These are phyloP conservation scores for Termitomyces titanicus DNA, from an alignment of 768 basidiomycete species.

Conservation along the genomic window DNA sequence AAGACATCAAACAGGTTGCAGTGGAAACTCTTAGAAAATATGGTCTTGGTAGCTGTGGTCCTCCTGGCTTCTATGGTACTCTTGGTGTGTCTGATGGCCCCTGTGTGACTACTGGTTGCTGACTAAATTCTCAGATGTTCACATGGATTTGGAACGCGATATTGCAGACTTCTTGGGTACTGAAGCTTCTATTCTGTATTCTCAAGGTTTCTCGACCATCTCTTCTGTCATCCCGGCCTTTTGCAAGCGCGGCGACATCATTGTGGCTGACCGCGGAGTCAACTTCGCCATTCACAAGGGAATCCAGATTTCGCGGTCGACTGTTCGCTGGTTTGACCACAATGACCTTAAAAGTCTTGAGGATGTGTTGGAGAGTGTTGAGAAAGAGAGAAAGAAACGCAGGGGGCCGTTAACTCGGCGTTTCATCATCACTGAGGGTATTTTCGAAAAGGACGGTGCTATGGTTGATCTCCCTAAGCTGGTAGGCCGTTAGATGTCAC, in stretches of 20 bases:
- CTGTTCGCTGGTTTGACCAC: constrained; percentile 94
- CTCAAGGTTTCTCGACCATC: constrained; percentile 89
- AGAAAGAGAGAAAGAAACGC: constrained; percentile 87
- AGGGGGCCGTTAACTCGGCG: constrained; percentile 78
- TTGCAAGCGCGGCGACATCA: constrained; percentile 95
- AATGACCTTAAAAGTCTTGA: constrained; percentile 92
- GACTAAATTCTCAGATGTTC: constrained; percentile 62
- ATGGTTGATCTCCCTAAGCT: constrained; percentile 92
- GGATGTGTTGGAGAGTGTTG: constrained; percentile 76
- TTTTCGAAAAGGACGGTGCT: constrained; percentile 92
- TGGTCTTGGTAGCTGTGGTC: constrained; percentile 93
- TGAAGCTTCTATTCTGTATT: constrained; percentile 87
- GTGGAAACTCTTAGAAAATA: constrained; percentile 84
- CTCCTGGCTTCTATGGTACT: constrained; percentile 96
- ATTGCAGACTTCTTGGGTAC: constrained; percentile 90
- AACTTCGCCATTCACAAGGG: constrained; percentile 97
- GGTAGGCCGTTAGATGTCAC: constrained; percentile 42
- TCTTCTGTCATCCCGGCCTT: constrained; percentile 96
- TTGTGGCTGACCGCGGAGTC: constrained; percentile 96
- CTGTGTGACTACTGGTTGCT: constrained; percentile 4
- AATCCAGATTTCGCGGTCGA: constrained; percentile 88
- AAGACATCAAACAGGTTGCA: constrained; percentile 80
- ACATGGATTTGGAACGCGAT: constrained; percentile 83
- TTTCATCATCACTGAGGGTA: constrained; percentile 96
- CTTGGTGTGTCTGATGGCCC: constrained; percentile 55